Base-by-base conservation (phyloP, 495 filamentous ascomycete species). In the Annulohypoxylon nitens region DNA sequence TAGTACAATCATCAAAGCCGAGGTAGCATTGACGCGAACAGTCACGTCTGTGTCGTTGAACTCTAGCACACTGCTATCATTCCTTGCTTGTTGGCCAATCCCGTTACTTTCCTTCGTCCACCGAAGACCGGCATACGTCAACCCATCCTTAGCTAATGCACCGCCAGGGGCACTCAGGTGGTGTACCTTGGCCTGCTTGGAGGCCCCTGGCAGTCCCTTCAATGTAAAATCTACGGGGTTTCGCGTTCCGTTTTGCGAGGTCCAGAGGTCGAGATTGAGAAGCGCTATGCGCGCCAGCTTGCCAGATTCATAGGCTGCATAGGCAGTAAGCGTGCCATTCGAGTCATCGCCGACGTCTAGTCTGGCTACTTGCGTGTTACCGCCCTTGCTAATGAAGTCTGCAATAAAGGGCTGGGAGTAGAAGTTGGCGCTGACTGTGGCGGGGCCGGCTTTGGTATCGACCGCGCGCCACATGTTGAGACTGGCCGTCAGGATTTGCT, bases 361-460 rank as follows among this genome's bases (percentile, higher is more conserved):
- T 26, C 34, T n/a, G 4, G 59, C 33, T 10, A 73, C 70, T n/a
- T 62, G 53, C n/a, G 70, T 73, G 36, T 66, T 57, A 0, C 70
- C 64, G 16, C 51, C 64, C 39, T 63, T 73, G 34, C 70, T 50
- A 26, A 73, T 67, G 50, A 73, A 73, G 50, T 73, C 70, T 11
- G 50, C 63, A 3, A 64, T 30, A 34, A 69, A 73, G 30, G 70
- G 70, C 58, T 73, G 70, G 10, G 65, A 67, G 59, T 73, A 73
- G 48, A 58, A 70, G 37, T 70, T 64, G 25, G 60, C 20, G 14
- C 23, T 57, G 4, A 70, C 59, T 18, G 11, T n/a, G 4, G 67
- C 8, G 2, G 41, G 48, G 1, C 48, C 26, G 4, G 47, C 26
- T 6, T 48, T 37, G 48, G 48, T 63, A 3, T 36, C 37, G 11